A percentile compares a stretch with the other conserved stretches of the same genome.
phyloP scores from a whole-genome alignment of 2,329 filamentous ascomycete species.

The Proliferodiscus dingleyae region DNA sequence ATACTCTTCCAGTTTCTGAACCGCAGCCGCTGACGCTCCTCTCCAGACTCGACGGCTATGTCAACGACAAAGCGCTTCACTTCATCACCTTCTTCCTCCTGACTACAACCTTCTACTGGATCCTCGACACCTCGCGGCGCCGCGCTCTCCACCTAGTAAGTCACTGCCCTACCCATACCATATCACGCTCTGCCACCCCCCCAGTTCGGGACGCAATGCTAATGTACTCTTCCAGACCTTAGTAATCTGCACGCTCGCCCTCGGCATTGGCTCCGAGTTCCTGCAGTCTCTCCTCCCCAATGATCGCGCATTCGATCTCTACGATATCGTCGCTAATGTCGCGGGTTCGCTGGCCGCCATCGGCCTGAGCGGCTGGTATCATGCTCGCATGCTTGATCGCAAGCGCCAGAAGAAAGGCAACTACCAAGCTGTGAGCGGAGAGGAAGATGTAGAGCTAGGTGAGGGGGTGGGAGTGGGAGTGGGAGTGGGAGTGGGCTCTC shows the following conservation, averaged over 20 bases:
- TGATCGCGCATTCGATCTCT: slow-evolving; percentile 66
- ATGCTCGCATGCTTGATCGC: slow-evolving; percentile 90
- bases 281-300: slow-evolving; percentile 72
- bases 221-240: slow-evolving; percentile 47
- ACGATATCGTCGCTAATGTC: slow-evolving; percentile 84
- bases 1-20: slow-evolving; percentile 82
- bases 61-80: too few relatives aligned
- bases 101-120: slow-evolving; percentile 91
- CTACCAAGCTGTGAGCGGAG: slow-evolving; percentile 65
- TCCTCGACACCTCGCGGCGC: slow-evolving; percentile 83
- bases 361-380: slow-evolving; percentile 81
- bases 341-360: slow-evolving; percentile 70
- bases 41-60: too few relatives aligned
- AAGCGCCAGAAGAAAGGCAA: slow-evolving; percentile 65
- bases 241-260: slow-evolving; percentile 66
- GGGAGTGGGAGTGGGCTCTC: slow-evolving; percentile 51
- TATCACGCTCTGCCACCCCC: too few relatives aligned
- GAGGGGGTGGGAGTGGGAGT: slow-evolving; percentile 49
- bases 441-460: slow-evolving; percentile 73
- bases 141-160: slow-evolving; percentile 67
- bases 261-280: slow-evolving; percentile 72
- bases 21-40: too few relatives aligned
- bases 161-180: too few relatives aligned
- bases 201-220: too few relatives aligned
- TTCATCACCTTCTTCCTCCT: slow-evolving; percentile 75